These are phyloP conservation scores for Phialocephala subalpina DNA, from an alignment of 2,329 filamentous ascomycete genomes.

Conservation along the genomic window DNA sequence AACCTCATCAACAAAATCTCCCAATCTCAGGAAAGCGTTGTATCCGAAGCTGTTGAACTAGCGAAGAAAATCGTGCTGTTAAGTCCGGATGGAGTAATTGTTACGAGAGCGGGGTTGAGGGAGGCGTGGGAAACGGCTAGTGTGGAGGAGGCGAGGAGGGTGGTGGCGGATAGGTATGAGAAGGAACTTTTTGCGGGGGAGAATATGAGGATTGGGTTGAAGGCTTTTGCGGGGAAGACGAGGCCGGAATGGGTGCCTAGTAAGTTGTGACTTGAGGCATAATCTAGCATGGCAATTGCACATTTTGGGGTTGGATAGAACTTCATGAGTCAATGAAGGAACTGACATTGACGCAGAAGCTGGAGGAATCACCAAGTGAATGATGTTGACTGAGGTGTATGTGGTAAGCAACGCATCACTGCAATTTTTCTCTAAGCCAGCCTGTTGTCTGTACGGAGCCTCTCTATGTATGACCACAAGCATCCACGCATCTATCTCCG, in stretches of 20 bases:
- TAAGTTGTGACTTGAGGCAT: slow-evolving; percentile 55
- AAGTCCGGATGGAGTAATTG: slow-evolving; percentile 78
- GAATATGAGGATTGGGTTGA: slow-evolving; percentile 78
- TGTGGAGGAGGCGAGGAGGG: slow-evolving; percentile 64
- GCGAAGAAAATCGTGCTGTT: slow-evolving; percentile 68
- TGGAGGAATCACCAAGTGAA: too few relatives aligned
- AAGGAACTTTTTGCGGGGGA: slow-evolving; percentile 65
- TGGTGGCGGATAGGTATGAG: slow-evolving; percentile 64
- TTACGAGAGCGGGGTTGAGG: slow-evolving; percentile 73
- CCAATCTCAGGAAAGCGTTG: slow-evolving; percentile 48
- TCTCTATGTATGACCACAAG: too few relatives aligned
- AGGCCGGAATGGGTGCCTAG: slow-evolving; percentile 72
- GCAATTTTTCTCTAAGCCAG: too few relatives aligned
- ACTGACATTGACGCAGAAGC: too few relatives aligned
- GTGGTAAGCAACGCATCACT: too few relatives aligned
- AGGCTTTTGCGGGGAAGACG: slow-evolving; percentile 80
- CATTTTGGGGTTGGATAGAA: too few relatives aligned
- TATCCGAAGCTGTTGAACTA: slow-evolving; percentile 66
- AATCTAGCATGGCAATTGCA: slow-evolving; percentile 21
- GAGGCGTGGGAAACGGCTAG: slow-evolving; percentile 73
- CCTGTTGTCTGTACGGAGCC: too few relatives aligned
- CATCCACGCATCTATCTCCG: too few relatives aligned
- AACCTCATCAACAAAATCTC: slow-evolving; percentile 74
- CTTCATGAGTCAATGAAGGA: too few relatives aligned
- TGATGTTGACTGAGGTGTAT: too few relatives aligned